Percentiles rank a stretch among this genome's conserved stretches.
Evolutionary conservation across 352 stramenopile genomes (phyloP).

Genomic region (Thraustochytrium striatum): DNA sequence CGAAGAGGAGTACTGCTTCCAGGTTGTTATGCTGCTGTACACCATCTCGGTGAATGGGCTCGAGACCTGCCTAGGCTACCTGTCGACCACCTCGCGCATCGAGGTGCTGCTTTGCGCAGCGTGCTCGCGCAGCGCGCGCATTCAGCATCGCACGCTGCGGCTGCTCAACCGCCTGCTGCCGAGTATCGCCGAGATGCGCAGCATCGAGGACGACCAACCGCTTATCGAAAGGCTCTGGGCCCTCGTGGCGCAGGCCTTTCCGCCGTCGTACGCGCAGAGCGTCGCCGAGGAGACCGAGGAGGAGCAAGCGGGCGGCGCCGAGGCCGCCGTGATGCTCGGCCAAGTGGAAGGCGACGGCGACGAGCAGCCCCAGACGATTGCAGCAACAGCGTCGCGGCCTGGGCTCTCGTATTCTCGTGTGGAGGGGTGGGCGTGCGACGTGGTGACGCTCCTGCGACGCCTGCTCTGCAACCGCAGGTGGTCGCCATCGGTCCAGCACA

Average conservation of each 20-base stretch:
- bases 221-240: not conserved
- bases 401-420: not conserved
- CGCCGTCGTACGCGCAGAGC: not conserved
- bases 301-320: not conserved
- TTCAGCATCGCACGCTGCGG: slow-evolving; percentile 73
- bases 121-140: slow-evolving; percentile 63
- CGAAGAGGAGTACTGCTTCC: slow-evolving; percentile 77
- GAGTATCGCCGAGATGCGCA: slow-evolving; percentile 57
- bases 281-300: not conserved
- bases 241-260: not conserved
- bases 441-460: not conserved
- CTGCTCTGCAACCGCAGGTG: not conserved
- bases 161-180: slow-evolving; percentile 71
- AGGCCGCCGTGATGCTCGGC: not conserved
- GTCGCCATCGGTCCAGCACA: not conserved
- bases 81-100: slow-evolving; percentile 76
- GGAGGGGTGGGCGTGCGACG: not conserved
- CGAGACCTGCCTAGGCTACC: slow-evolving; percentile 68
- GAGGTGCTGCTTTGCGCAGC: slow-evolving; percentile 65
- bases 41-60: slow-evolving; percentile 69
- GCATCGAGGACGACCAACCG: not conserved
- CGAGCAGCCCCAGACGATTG: not conserved
- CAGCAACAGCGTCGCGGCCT: too few species aligned
- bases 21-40: slow-evolving; percentile 76
- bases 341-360: not conserved